A percentile compares a stretch with the other conserved stretches of the same genome.
These are phyloP conservation scores for Magnaporthiopsis incrustans DNA, from an alignment of 2,329 filamentous ascomycete genomes.

Conservation along the genomic window DNA sequence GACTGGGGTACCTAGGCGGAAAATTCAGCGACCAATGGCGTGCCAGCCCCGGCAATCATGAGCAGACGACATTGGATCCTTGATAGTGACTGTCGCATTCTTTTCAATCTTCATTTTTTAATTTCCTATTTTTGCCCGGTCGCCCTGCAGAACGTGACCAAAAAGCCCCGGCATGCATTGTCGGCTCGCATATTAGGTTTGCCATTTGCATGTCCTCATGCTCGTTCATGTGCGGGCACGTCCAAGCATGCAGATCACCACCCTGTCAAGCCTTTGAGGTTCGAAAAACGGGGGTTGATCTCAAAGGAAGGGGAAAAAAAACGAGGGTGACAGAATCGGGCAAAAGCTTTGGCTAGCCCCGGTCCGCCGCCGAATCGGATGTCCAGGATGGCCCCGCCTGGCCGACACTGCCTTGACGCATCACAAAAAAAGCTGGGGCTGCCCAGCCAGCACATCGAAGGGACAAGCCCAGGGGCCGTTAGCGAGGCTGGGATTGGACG, in stretches of 20 bases:
- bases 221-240: background rate
- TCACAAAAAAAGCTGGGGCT: background rate
- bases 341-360: background rate
- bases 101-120: background rate
- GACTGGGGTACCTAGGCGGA: background rate
- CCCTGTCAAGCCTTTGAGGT: background rate
- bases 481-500: conserved; percentile 1
- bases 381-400: background rate
- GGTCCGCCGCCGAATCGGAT: background rate
- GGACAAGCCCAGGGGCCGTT: background rate
- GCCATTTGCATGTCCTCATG: background rate
- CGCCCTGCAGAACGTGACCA: too few relatives aligned
- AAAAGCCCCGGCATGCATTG: background rate
- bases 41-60: background rate
- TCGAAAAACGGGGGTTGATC: background rate
- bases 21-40: background rate
- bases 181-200: background rate
- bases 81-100: too few relatives aligned
- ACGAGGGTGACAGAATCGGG: background rate
- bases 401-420: background rate
- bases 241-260: background rate
- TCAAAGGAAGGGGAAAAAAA: background rate
- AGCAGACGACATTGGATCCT: background rate
- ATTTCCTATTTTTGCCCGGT: background rate
- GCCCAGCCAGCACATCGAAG: background rate